Base-by-base conservation (phyloP, 2,329 filamentous ascomycete species). In the Colletotrichum zoysiae region DNA sequence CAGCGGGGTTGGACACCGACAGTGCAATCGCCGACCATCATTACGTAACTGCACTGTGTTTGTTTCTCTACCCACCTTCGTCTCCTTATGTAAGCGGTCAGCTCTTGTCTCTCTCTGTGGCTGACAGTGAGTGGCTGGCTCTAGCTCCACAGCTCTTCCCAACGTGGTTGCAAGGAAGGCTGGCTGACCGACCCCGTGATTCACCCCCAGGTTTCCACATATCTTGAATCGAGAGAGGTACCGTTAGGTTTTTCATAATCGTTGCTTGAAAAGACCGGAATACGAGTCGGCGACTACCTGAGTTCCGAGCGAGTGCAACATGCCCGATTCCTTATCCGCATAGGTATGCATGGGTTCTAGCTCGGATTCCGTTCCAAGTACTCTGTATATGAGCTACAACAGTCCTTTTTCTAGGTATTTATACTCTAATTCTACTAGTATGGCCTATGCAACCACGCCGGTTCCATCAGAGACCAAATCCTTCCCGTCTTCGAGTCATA, bases 11-110 rank as follows among this genome's bases (percentile, higher is more conserved):
- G 23, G 23, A 50, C 16, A 38, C 50, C 48, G 38, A 67, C 64
- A 70, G 67, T 70, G 67, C 67, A 70, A 61, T 67, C 67, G 20
- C 63, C 8, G 16, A 8, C 5, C 12, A 26, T 18, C 18, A 14
- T 40, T 38, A 44, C 16, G 30, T 60, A 14, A 51, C 12, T 7
- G 16, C 64, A 71, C 64, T 2, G 68, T 61, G 46, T 26, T 35
- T 9, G 16, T 44, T 20, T 2, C 40, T 26, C 14, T 5, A 30
- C 30, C 30, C 4, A 30, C 30, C 6, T 9, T 30, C 14, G 8
- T 7, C 18, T 2, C 18, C 6, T 63, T 33, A 63, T 42, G 48
- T 63, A 63, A 63, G 60, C 60, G 8, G 20, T 3, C 1, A 4
- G 11, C 33, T 7, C 5, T 7, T 5, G 16, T 9, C 18, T 33